Conservation (phyloP, 2,329 filamentous ascomycete genomes). For the Colletotrichum viniferum region DNA sequence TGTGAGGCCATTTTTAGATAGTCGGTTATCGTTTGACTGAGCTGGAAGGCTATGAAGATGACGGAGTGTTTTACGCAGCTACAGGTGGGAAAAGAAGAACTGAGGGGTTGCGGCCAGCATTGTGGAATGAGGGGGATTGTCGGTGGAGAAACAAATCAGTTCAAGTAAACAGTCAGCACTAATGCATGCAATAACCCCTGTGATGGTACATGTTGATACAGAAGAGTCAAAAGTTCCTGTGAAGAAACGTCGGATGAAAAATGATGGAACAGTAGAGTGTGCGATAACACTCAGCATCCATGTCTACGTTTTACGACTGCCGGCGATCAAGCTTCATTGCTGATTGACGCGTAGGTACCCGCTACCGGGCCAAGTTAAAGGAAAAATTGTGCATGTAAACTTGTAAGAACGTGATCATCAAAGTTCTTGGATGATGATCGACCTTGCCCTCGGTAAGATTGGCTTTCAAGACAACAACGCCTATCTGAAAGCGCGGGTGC, state of each 20-base stretch:
- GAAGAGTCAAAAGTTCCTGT: neutral
- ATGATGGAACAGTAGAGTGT: too few relatives aligned
- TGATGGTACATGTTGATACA: neutral
- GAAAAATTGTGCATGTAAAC: too few relatives aligned
- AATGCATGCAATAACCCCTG: neutral
- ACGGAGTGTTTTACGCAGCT: neutral
- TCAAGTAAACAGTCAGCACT: neutral
- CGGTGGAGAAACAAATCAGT: neutral
- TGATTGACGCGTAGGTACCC: too few relatives aligned
- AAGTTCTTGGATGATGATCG: too few relatives aligned
- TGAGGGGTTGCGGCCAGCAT: neutral
- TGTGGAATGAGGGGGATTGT: neutral
- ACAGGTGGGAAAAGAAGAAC: neutral
- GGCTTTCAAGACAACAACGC: neutral
- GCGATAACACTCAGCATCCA: too few relatives aligned
- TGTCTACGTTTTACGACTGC: too few relatives aligned
- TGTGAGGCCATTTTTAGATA: conserved; percentile 23
- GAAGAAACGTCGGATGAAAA: too few relatives aligned
- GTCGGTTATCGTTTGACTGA: neutral
- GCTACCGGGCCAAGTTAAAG: too few relatives aligned
- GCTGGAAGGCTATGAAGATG: neutral
- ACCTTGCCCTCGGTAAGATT: neutral
- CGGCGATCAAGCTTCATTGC: too few relatives aligned
- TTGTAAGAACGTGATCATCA: too few relatives aligned
- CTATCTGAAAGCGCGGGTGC: neutral